Evolutionary conservation across 805 yeast species (phyloP).

Genomic region (Yueomyces sinensis): DNA sequence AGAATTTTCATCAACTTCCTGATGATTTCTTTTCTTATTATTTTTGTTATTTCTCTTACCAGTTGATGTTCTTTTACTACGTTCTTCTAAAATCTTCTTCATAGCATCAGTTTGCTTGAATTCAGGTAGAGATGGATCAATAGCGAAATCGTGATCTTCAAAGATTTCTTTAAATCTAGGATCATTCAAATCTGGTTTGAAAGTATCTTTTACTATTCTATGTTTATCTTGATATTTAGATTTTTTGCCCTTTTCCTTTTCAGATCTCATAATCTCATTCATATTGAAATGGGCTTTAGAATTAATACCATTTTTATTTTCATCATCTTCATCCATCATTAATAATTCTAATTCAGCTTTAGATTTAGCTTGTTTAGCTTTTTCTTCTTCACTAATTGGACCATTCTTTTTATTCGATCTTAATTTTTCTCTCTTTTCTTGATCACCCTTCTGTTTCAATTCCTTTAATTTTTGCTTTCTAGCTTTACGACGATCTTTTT

Average conservation of each 20-base stretch:
- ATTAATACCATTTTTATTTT: conserved; percentile 22
- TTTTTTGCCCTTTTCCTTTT: conserved; percentile 45
- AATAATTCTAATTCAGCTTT: conserved; percentile 43
- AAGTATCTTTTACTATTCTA: conserved; percentile 39
- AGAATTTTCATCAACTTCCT: conserved; percentile 1
- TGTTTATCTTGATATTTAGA: conserved; percentile 32
- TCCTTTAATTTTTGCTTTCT: conserved; percentile 69
- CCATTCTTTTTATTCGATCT: conserved; percentile 17
- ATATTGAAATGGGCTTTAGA: conserved; percentile 57
- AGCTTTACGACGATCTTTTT: conserved; percentile 80
- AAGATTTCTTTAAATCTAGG: conserved; percentile 75
- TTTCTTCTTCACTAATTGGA: conserved; percentile 15
- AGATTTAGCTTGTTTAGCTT: conserved; percentile 26
- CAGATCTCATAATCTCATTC: conserved; percentile 66
- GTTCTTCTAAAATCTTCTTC: conserved; percentile 68
- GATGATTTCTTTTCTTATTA: conserved; percentile 2
- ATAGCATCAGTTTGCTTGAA: conserved; percentile 79
- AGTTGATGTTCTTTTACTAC: conserved; percentile 32
- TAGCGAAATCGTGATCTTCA: conserved; percentile 80
- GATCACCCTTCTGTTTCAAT: conserved; percentile 37
- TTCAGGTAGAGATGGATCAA: conserved; percentile 88
- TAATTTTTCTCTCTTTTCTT: conserved; percentile 33
- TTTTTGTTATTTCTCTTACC: conserved; percentile 2
- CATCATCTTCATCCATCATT: conserved; percentile 47
- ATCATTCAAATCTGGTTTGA: conserved; percentile 65